These are phyloP conservation scores for Quercus mongolica DNA, from an alignment of 306 rosid genomes.

Conservation along the genomic window DNA sequence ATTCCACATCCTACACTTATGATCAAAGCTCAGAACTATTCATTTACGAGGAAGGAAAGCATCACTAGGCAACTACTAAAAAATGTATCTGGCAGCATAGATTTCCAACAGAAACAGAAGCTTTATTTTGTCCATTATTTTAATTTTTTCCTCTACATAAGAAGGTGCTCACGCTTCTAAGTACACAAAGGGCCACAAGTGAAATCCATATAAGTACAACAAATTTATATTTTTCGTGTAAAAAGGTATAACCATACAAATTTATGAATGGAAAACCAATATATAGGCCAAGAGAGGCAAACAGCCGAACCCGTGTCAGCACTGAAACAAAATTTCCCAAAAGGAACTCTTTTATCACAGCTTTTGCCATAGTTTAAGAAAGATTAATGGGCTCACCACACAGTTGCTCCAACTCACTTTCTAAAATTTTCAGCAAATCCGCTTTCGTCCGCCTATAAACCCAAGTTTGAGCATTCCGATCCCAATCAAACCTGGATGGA, in stretches of 20 bases:
- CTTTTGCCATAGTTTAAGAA: constrained; percentile 29
- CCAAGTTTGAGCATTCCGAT: constrained; percentile 62
- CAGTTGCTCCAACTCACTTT: constrained; percentile 60
- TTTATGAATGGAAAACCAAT: background rate
- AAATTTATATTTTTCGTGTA: background rate
- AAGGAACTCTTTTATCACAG: background rate
- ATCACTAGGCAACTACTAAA: too few relatives aligned
- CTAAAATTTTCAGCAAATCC: constrained; percentile 46
- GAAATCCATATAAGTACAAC: background rate
- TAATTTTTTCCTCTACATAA: background rate
- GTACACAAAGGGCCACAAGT: background rate
- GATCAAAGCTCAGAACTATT: too few relatives aligned
- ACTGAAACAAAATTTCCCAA: background rate
- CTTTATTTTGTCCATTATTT: too few relatives aligned
- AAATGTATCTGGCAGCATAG: too few relatives aligned
- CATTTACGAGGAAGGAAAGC: too few relatives aligned
- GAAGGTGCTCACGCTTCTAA: background rate
- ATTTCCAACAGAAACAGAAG: too few relatives aligned
- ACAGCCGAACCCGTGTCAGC: background rate
- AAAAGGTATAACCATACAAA: background rate
- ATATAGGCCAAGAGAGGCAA: background rate
- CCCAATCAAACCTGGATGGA: constrained; percentile 91
- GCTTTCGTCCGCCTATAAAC: constrained; percentile 75
- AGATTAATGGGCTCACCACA: constrained; percentile 70
- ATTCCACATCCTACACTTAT: too few relatives aligned